phyloP scores from a whole-genome alignment of 2,329 filamentous ascomycete species.

The Fusarium brachygibbosum region DNA sequence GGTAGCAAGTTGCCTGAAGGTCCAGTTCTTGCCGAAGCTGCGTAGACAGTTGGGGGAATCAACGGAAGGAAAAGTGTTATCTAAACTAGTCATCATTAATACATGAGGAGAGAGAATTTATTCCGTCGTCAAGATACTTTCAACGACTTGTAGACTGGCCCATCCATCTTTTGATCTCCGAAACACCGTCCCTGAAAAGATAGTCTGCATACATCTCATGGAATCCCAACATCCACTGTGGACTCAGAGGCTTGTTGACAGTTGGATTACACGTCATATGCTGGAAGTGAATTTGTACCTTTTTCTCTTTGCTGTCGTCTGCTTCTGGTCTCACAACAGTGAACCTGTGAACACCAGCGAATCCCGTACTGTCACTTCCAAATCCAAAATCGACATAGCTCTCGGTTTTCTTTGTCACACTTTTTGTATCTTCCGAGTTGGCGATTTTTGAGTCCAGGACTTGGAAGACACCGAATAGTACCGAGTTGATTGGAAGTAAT shows the following conservation, averaged over 20 bases:
- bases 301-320: neutral
- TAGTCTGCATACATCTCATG: conserved; percentile 47
- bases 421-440: neutral
- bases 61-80: neutral
- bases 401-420: conserved; percentile 1
- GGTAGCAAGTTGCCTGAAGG: conserved; percentile 70
- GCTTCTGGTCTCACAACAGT: conserved; percentile 39
- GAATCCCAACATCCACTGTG: conserved; percentile 38
- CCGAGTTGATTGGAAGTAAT: conserved; percentile 39
- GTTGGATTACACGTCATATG: conserved; percentile 48
- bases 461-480: conserved; percentile 50
- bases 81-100: neutral
- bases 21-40: conserved; percentile 48
- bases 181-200: conserved; percentile 48
- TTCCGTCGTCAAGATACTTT: neutral
- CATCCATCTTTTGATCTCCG: conserved; percentile 40
- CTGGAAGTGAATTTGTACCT: conserved; percentile 42
- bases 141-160: neutral
- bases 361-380: conserved; percentile 44
- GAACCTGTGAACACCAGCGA: conserved; percentile 52
- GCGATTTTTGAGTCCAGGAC: conserved; percentile 36
- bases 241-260: conserved; percentile 29
- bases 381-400: conserved; percentile 52
- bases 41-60: neutral
- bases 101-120: conserved; percentile 4